phyloP scores from a whole-genome alignment of 345 rosid genomes.

The Eucalyptus viminalis region DNA sequence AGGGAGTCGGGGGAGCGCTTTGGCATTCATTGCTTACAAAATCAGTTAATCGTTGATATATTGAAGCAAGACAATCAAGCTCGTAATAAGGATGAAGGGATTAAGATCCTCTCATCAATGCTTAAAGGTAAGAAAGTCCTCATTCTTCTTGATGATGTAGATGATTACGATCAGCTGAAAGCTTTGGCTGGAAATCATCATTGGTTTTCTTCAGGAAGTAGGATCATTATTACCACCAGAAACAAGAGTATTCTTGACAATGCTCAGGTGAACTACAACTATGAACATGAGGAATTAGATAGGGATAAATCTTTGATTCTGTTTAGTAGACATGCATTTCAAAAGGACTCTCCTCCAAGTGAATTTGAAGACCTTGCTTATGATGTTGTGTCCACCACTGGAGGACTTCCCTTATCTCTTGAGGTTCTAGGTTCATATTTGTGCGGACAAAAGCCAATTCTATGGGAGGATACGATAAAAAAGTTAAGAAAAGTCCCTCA shows the following conservation, averaged over 20 bases:
- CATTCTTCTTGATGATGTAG: background rate
- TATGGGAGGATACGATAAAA: background rate
- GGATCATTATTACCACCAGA: background rate
- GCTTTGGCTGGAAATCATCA: background rate
- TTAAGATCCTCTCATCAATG: background rate
- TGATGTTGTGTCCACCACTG: background rate
- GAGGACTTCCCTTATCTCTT: background rate
- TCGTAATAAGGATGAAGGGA: background rate
- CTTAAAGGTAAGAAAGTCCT: conserved; percentile 3
- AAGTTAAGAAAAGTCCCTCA: background rate
- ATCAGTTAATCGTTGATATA: background rate
- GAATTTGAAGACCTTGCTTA: background rate
- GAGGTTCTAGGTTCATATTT: background rate
- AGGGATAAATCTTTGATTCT: background rate
- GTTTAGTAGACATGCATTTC: background rate
- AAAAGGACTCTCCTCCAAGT: background rate
- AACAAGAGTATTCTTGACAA: background rate
- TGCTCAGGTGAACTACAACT: background rate
- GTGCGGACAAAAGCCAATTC: rapidly evolving
- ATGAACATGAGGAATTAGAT: background rate
- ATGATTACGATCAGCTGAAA: background rate
- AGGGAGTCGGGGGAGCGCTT: background rate
- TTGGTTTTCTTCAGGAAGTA: background rate
- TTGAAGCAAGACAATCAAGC: rapidly evolving
- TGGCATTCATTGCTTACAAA: background rate